phyloP scores from a whole-genome alignment of 495 filamentous ascomycete species.

The Penicillium atrosanguineum region DNA sequence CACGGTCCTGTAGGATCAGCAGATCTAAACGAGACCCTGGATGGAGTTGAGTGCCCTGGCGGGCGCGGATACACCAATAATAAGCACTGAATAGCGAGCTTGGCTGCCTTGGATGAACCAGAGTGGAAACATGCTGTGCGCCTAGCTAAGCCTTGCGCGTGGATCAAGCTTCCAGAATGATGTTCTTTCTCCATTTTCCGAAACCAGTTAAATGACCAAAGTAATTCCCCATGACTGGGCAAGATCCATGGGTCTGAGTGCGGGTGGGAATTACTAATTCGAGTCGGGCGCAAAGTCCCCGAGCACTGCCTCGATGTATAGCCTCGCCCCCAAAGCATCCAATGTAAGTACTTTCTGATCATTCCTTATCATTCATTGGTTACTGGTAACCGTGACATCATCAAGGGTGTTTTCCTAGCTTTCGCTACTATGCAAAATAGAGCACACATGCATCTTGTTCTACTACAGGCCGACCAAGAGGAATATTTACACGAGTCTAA shows the following conservation, averaged over 20 bases:
- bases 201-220: neutral
- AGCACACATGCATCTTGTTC: no score
- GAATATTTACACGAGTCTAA: no score
- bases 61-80: neutral
- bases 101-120: neutral
- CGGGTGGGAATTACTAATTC: neutral
- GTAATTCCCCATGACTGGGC: neutral
- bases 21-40: neutral
- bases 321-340: neutral
- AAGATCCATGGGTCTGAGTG: neutral
- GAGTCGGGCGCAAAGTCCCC: neutral
- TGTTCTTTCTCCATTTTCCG: neutral
- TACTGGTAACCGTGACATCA: neutral
- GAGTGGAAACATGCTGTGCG: neutral
- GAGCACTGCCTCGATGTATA: neutral
- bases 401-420: neutral
- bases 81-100: neutral
- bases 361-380: neutral
- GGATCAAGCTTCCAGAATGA: conserved; percentile 8
- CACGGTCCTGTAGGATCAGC: neutral
- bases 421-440: no score
- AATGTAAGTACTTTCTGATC: no score
- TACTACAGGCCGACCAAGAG: no score
- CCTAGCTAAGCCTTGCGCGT: conserved; percentile 15
- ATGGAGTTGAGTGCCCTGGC: neutral